A percentile compares a stretch with the other conserved stretches of the same genome.
Conservation (phyloP, 2,329 filamentous ascomycete genomes). For the Ophiostoma ips region DNA sequence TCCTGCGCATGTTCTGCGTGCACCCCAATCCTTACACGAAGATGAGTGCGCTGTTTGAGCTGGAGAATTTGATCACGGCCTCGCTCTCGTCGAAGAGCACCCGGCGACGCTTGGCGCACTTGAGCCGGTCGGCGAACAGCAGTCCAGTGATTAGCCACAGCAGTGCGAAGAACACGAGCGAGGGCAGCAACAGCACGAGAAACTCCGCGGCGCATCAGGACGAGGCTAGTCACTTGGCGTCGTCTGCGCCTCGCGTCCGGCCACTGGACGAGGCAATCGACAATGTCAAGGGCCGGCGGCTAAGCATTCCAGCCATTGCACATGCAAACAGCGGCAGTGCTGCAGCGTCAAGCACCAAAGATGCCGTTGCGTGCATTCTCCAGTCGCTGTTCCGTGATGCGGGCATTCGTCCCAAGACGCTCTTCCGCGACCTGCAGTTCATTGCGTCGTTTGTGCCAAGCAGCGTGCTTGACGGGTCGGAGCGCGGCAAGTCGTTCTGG, state of each 20-base stretch:
- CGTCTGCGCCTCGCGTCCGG: slow-evolving; percentile 18
- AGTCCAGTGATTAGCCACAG: slow-evolving; percentile 5
- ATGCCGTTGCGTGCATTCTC: slow-evolving; percentile 52
- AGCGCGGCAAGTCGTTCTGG: slow-evolving; percentile 69
- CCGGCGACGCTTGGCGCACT: slow-evolving; percentile 24
- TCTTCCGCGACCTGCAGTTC: slow-evolving; percentile 71
- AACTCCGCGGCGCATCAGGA: background rate
- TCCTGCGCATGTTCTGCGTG: slow-evolving; percentile 76
- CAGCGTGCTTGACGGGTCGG: slow-evolving; percentile 45
- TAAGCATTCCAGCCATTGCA: slow-evolving; percentile 38
- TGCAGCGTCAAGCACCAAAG: slow-evolving; percentile 39
- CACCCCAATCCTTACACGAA: slow-evolving; percentile 82
- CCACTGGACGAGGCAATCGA: slow-evolving; percentile 54
- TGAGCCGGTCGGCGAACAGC: slow-evolving; percentile 16
- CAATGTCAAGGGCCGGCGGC: slow-evolving; percentile 54
- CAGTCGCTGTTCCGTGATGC: slow-evolving; percentile 53
- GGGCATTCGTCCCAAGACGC: slow-evolving; percentile 58
- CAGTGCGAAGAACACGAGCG: background rate
- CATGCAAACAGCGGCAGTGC: slow-evolving; percentile 18
- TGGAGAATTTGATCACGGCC: slow-evolving; percentile 68
- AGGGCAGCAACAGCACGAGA: background rate
- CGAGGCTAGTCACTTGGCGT: too few relatives aligned
- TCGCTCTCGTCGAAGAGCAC: slow-evolving; percentile 48
- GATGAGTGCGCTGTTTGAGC: slow-evolving; percentile 66
- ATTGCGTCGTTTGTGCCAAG: slow-evolving; percentile 53